Percentiles rank a stretch among this genome's conserved stretches.
phyloP scores from a whole-genome alignment of 306 rosid species.

The Dicorynia guianensis region DNA sequence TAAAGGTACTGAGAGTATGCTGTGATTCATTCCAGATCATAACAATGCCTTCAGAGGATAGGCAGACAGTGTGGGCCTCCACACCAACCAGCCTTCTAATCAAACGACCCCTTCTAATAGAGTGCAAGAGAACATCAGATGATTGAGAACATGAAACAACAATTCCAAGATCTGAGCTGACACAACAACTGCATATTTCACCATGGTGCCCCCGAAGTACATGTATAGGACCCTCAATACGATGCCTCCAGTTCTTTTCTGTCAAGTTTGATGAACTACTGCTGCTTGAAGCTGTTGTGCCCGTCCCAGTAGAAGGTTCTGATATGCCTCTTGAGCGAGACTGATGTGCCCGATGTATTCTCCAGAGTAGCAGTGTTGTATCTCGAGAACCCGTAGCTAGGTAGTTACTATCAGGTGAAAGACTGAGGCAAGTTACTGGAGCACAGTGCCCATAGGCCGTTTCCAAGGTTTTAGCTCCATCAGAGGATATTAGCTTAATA shows the following conservation, averaged over 20 bases:
- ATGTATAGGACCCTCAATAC: constrained; percentile 90
- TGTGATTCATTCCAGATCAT: constrained; percentile 79
- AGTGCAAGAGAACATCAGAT: constrained; percentile 87
- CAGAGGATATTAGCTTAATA: constrained; percentile 81
- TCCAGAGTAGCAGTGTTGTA: constrained; percentile 86
- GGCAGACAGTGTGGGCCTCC: constrained; percentile 79
- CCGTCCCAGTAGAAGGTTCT: constrained; percentile 61
- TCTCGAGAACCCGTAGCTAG: constrained; percentile 93
- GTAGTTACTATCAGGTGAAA: constrained; percentile 85
- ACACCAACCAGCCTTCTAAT: constrained; percentile 79
- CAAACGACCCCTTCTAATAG: constrained; percentile 82
- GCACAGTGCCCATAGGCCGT: constrained; percentile 91
- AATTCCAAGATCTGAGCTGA: constrained; percentile 87
- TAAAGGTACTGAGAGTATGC: constrained; percentile 76
- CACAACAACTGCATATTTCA: constrained; percentile 88
- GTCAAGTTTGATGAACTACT: constrained; percentile 49
- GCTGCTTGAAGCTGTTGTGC: constrained; percentile 51
- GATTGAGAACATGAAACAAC: constrained; percentile 86
- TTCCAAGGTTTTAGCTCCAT: constrained; percentile 93
- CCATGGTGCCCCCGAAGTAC: constrained; percentile 87
- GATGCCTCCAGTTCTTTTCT: constrained; percentile 71
- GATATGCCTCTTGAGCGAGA: constrained; percentile 63
- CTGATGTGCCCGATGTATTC: constrained; percentile 68
- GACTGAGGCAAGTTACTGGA: constrained; percentile 88
- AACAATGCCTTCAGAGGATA: constrained; percentile 88